Evolutionary conservation across 2,329 filamentous ascomycete genomes (phyloP), one percentile per base, ranked within the genome.

Genomic region (Gliomastix tumulicola): DNA sequence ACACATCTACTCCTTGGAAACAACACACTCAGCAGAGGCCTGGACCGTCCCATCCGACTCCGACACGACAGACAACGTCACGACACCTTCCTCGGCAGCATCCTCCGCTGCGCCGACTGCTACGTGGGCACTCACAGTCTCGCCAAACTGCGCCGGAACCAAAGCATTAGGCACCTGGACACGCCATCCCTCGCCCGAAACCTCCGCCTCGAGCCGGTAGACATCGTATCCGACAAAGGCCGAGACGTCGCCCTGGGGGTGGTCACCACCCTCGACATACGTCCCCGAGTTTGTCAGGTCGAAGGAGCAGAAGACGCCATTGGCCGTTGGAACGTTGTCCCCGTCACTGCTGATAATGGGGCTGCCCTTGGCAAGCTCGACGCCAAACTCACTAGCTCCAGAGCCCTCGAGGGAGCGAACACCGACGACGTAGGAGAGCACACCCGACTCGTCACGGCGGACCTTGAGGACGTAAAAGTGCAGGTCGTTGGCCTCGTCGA

Each of bases 381-480:
- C 53, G 27, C 60, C 62, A 23, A 45, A 40, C 22, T 40, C 33
- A 38, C 41, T 46, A 13, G 30, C 33, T n/a, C 38, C 43, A 5
- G 40, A 42, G 20, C 57, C 57, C 13, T 61, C 53, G 3, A 69
- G 62, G 0, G 67, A 66, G 9, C 64, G 56, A 3, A 63, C 66
- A 10, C 62, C 70, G 2, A 72, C 62, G 0, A 57, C 66, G 48
- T 74, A 75, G 18, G 60, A 65, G 7, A 75, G 47, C 0, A 71
- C 55, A 5, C 68, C 67, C 2, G 43, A 41, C 1, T 47, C 47
- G 38, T 69, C 63, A 4, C 67, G 60, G 16, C 59, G 52, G 9
- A 58, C 58, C 9, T 63, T 53, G 15, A 74, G 39, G 12, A 74
- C 54, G 45, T 74, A 75, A 17, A 74, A 62, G 41, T 74, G 69